Evolutionary conservation across 192 early-diverging fungal species (phyloP), one percentile per base, ranked within the genome.

Genomic region (Gamsiella multidivaricata): DNA sequence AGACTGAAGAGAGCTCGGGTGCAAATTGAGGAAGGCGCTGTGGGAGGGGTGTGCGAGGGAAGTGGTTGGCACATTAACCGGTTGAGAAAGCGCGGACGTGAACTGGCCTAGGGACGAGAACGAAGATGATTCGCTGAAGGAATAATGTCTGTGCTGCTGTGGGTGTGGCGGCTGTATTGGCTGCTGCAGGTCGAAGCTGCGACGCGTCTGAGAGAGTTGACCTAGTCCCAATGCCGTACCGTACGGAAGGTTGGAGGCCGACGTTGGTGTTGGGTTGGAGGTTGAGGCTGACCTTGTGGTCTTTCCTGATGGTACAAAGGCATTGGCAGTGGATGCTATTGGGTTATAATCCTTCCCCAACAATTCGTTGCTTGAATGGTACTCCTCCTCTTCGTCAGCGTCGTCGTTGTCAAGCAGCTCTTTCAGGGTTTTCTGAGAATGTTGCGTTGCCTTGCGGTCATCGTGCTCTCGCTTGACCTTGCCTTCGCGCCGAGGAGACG

Each of bases 301-400:
- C n/a, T 55, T 55, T 2, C 29, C 6, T n/a, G 45, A n/a, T 10
- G 17, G 41, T 17, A 39, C n/a, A 25, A 46, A 45, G 18, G 63
- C 8, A 34, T 62, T 20, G 26, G 12, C 41, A 34, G 10, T 50
- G 26, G 36, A 47, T 22, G 56, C 15, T 29, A 33, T 39, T n/a
- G 37, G 20, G 47, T 71, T 54, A 41, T 47, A 47, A 18, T 63
- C 69, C 18, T 57, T 55, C 54, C 69, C 69, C 45, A 57, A 49
- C 53, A 63, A 61, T 32, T 64, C 66, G 15, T 68, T 41, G 25
- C 74, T 69, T 11, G 74, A 69, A 46, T 69, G 53, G 26, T 64
- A 66, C 22, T 54, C 60, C 15, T 78, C 60, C 8, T 68, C 53
- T 9, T 62, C 72, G 7, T 54, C 73, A 17, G 34, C 65, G 10